Evolutionary conservation across 495 filamentous ascomycete species (phyloP).

Genomic region (Penicillium goetzii): DNA sequence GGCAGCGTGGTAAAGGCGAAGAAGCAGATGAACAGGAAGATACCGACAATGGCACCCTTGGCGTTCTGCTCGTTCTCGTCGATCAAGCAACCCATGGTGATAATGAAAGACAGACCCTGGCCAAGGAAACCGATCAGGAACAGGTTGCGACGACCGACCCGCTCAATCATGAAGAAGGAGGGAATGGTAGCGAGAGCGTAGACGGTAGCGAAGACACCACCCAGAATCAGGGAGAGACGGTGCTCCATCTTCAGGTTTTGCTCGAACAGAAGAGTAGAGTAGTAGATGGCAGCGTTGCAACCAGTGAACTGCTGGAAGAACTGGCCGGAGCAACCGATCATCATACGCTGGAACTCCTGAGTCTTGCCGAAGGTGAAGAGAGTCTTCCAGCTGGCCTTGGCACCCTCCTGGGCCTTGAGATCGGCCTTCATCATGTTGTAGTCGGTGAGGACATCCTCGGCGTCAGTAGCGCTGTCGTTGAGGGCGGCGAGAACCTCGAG

Average conservation of each 20-base stretch:
- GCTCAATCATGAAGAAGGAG: conserved; percentile 75
- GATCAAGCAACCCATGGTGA: conserved; percentile 43
- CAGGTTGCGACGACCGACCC: conserved; percentile 70
- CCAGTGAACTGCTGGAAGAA: conserved; percentile 79
- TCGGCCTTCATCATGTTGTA: conserved; percentile 52
- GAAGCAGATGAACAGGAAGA: conserved; percentile 47
- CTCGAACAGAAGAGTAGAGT: conserved; percentile 77
- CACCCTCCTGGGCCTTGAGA: conserved; percentile 29
- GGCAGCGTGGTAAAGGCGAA: conserved; percentile 47
- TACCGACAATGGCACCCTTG: conserved; percentile 46
- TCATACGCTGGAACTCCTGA: conserved; percentile 50
- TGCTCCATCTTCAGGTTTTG: conserved; percentile 59
- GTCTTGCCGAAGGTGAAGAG: conserved; percentile 50
- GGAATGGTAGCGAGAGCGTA: conserved; percentile 63
- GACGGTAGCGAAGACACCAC: conserved; percentile 79
- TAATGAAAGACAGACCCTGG: conserved; percentile 44
- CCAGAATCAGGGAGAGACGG: conserved; percentile 68
- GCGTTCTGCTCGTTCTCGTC: conserved; percentile 23
- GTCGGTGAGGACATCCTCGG: conserved; percentile 45
- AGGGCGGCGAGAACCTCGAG: conserved; percentile 66
- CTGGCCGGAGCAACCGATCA: conserved; percentile 51
- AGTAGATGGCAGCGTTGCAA: conserved; percentile 86
- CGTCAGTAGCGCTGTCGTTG: conserved; percentile 40
- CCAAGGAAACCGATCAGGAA: conserved; percentile 72
- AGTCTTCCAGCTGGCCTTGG: conserved; percentile 43